Base-by-base conservation (phyloP, 176 grass and related monocot species). In the Phoenix roebelenii region DNA sequence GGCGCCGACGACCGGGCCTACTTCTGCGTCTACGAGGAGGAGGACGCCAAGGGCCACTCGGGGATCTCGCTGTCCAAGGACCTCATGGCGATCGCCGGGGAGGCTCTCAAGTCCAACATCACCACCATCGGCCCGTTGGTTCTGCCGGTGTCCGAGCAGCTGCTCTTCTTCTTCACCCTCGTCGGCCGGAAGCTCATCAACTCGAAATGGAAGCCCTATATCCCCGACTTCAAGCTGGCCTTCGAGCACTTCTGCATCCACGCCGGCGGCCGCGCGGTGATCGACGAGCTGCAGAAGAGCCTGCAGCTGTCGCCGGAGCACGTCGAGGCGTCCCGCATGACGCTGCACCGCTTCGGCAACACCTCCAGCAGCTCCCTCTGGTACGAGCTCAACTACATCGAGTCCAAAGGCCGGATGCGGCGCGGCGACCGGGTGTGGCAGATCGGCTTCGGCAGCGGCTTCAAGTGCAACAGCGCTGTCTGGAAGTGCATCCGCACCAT, bases 401-500 rank as follows among this genome's bases (percentile, higher is more conserved):
- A 95, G 76, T 80, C 85, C 23, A 95, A 95, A 55, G 89, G 89
- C 0, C 82, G 89, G 53, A 89, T 95, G 89, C 73, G 60, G 75
- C 76, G 79, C 32, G 89, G 89, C 4, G 76, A 95, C 76, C 82
- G 89, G 63, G 79, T 95, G 51, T 95, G 89, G 85, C 85, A 89
- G 78, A 95, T 95, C 66, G 90, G 90, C 0, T 95, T 95, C 70
- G 85, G 90, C 64, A 81, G 77, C 48, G 90, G 90, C 0, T 95
- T 95, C 79, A 95, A 89, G 71, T 95, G 90, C 76, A 95, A 95
- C 90, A 95, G 90, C 78, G 90, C 90, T 10, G 90, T 95, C 17
- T 95, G 90, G 90, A 89, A 86, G 74, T 89, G 90, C 74, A 69
- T 89, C 25, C 79, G 76, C 48, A 71, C 67, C 30, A 50, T 89